phyloP scores from a whole-genome alignment of 73 alveolate genomes.

The Durusdinium trenchii region DNA sequence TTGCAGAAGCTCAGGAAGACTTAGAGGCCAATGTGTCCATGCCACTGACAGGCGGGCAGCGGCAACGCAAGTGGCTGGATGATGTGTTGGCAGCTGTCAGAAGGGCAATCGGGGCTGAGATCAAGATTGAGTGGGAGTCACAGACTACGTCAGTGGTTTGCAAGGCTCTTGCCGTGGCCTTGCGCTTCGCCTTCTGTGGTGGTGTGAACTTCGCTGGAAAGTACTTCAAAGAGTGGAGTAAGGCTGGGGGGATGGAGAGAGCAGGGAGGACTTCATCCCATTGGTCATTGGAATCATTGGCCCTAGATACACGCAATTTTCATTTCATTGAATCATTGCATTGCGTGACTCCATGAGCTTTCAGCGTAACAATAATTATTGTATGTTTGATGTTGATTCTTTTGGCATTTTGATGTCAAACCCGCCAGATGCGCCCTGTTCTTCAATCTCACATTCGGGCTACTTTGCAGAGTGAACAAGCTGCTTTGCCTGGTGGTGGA shows the following conservation, averaged over 20 bases:
- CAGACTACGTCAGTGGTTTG: not conserved
- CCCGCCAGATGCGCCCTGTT: slow-evolving; percentile 1
- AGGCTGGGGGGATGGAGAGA: slow-evolving; percentile 11
- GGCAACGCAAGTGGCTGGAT: slow-evolving; percentile 46
- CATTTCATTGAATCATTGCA: no score
- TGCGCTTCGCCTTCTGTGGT: not conserved
- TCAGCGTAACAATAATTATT: no score
- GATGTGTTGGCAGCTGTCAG: not conserved
- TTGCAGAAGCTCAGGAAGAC: not conserved
- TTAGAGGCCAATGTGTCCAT: not conserved
- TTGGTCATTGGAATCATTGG: no score
- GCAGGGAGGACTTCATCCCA: no score
- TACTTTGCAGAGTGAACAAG: not conserved
- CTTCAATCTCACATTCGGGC: not conserved
- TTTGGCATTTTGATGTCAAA: no score
- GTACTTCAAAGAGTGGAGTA: slow-evolving; percentile 10
- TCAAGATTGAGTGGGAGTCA: not conserved
- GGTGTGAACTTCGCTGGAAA: not conserved
- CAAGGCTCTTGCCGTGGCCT: not conserved
- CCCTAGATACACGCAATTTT: no score
- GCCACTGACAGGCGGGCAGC: slow-evolving; percentile 29
- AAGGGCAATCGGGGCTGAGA: not conserved
- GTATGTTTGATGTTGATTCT: no score
- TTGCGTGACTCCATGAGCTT: no score
- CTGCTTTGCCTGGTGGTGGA: no score